A percentile compares a stretch with the other conserved stretches of the same genome.
Evolutionary conservation across 495 filamentous ascomycete species (phyloP).

Genomic region (Aspergillus haitiensis): DNA sequence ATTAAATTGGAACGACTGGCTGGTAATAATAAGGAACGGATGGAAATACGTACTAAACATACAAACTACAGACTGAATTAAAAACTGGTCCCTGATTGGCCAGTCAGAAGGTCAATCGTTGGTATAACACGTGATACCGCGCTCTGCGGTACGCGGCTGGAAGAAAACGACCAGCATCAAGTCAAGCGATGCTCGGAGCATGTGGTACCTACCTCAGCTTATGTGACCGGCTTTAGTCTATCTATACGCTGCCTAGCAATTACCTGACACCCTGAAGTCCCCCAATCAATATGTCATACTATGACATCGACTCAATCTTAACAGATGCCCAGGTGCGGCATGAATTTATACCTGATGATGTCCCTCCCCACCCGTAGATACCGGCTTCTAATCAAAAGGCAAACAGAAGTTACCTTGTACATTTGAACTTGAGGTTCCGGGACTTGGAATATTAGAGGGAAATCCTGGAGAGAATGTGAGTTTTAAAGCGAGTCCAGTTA

Average conservation of each 20-base stretch:
- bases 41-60: too few relatives aligned
- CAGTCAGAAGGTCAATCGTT: neutral
- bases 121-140: slow-evolving; percentile 9
- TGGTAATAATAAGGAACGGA: too few relatives aligned
- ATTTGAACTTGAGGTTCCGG: slow-evolving; percentile 84
- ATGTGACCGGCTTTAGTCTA: neutral
- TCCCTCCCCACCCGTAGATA: neutral
- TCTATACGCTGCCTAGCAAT: neutral
- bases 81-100: slow-evolving; percentile 12
- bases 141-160: slow-evolving; percentile 9
- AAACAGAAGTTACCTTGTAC: slow-evolving; percentile 89
- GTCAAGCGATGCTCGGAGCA: neutral
- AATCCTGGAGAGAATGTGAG: slow-evolving; percentile 66
- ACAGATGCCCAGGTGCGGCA: slow-evolving; percentile 79
- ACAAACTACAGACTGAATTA: too few relatives aligned
- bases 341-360: neutral
- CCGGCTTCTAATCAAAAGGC: neutral
- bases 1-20: too few relatives aligned
- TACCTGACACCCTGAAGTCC: neutral
- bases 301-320: slow-evolving; percentile 90
- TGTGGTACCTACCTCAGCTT: neutral
- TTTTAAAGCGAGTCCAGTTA: neutral
- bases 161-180: neutral
- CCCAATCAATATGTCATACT: slow-evolving; percentile 66
- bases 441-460: slow-evolving; percentile 82